A percentile compares a stretch with the other conserved stretches of the same genome.
These are phyloP conservation scores for Giardia muris DNA, from an alignment of 208 protist species.

Conservation along the genomic window DNA sequence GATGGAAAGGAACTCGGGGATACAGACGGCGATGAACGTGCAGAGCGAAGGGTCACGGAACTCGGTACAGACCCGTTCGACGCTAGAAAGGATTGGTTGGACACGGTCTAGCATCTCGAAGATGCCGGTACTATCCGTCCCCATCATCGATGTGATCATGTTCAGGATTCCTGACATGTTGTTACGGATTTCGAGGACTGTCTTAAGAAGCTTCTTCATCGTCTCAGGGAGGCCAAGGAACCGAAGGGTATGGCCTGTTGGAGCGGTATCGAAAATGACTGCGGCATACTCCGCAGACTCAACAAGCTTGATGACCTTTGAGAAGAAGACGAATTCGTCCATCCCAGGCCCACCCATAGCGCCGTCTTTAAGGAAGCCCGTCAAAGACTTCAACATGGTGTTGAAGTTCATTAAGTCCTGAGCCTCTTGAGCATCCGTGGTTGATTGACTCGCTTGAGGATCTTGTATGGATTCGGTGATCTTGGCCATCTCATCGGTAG, in stretches of 20 bases:
- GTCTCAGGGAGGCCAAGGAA: slow-evolving; percentile 68
- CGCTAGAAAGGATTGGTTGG: neutral
- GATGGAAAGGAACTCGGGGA: slow-evolving; percentile 88
- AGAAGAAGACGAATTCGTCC: slow-evolving; percentile 87
- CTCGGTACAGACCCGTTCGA: slow-evolving; percentile 33
- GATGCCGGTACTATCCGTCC: neutral
- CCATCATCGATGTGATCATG: slow-evolving; percentile 6
- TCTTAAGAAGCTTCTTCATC: slow-evolving; percentile 8
- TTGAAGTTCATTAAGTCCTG: neutral
- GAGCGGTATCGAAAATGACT: slow-evolving; percentile 94
- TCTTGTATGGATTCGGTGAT: slow-evolving; percentile 29
- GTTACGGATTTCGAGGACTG: neutral
- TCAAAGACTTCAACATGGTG: neutral
- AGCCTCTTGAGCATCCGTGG: neutral
- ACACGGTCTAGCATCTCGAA: neutral
- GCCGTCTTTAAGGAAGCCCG: neutral
- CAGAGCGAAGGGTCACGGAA: slow-evolving; percentile 51
- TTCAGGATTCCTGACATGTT: neutral
- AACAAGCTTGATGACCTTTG: slow-evolving; percentile 69
- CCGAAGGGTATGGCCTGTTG: slow-evolving; percentile 87
- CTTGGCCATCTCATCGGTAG: slow-evolving; percentile 38
- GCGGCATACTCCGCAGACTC: slow-evolving; percentile 64
- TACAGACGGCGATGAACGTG: slow-evolving; percentile 90
- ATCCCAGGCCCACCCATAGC: slow-evolving; percentile 70
- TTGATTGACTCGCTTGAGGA: neutral